Evolutionary conservation across 2,329 filamentous ascomycete species (phyloP).

Genomic region (Alternaria burnsii): DNA sequence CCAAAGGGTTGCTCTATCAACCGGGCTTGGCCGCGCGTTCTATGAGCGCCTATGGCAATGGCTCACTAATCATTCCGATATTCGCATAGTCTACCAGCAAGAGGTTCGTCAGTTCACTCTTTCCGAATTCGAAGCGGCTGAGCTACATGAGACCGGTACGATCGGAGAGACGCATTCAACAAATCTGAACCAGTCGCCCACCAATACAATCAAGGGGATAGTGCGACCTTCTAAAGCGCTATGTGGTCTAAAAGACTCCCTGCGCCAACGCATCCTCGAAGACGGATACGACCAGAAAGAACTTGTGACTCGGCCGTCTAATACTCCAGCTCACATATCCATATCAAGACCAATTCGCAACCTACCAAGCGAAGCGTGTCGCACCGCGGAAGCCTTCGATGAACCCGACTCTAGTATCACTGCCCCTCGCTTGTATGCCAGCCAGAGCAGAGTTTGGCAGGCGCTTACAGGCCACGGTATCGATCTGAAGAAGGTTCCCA

Average conservation of each 20-base stretch:
- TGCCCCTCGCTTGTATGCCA: constrained; percentile 54
- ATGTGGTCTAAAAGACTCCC: constrained; percentile 22
- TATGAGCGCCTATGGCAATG: constrained; percentile 66
- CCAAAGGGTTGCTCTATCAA: not conserved
- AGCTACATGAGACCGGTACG: constrained; percentile 26
- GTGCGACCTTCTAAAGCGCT: constrained; percentile 25
- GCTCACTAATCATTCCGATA: constrained; percentile 64
- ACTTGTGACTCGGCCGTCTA: not conserved
- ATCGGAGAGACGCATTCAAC: constrained; percentile 1
- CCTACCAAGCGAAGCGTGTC: constrained; percentile 11
- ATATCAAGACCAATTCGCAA: constrained; percentile 22
- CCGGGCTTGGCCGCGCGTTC: constrained; percentile 50
- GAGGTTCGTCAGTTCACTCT: constrained; percentile 44
- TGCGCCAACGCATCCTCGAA: constrained; percentile 29
- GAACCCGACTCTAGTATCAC: constrained; percentile 29
- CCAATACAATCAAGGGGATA: not conserved
- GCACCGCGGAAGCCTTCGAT: constrained; percentile 36
- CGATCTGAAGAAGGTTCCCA: constrained; percentile 62
- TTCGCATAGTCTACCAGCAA: constrained; percentile 60
- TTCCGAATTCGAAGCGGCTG: constrained; percentile 43
- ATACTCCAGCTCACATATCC: not conserved
- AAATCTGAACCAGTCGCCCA: not conserved
- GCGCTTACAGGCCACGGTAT: constrained; percentile 67
- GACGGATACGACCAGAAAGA: constrained; percentile 14
- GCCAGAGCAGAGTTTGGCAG: constrained; percentile 65